phyloP scores from a whole-genome alignment of 441 rosid genomes.

The Geranium incanum region DNA sequence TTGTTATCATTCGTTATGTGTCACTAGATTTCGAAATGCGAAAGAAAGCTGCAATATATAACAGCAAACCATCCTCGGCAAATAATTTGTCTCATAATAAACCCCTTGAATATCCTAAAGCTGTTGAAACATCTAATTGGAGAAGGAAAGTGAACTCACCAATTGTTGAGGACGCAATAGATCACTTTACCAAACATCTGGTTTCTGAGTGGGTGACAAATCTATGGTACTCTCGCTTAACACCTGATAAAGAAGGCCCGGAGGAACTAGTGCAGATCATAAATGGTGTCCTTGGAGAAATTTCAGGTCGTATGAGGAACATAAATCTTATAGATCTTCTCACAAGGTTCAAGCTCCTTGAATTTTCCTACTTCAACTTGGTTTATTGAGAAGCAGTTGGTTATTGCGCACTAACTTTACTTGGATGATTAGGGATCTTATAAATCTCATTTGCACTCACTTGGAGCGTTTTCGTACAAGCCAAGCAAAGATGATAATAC shows the following conservation, averaged over 20 bases:
- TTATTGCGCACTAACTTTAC: constrained; percentile 31
- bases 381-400: constrained; percentile 5
- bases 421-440: constrained; percentile 72
- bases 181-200: constrained; percentile 73
- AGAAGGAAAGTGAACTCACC: constrained; percentile 87
- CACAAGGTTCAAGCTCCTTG: constrained; percentile 52
- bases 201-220: constrained; percentile 89
- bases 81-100: constrained; percentile 32
- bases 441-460: constrained; percentile 59
- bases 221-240: constrained; percentile 88
- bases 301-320: constrained; percentile 71
- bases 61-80: constrained; percentile 38
- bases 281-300: constrained; percentile 71
- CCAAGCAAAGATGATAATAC: constrained; percentile 67
- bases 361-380: constrained; percentile 11
- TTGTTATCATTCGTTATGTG: constrained; percentile 75
- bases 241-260: constrained; percentile 85
- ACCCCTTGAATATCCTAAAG: constrained; percentile 39
- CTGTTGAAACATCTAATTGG: constrained; percentile 58
- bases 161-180: constrained; percentile 80
- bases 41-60: constrained; percentile 65
- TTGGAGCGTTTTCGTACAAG: constrained; percentile 76
- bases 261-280: constrained; percentile 73
- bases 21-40: constrained; percentile 76
- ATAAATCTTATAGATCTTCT: constrained; percentile 79